Base-by-base conservation (phyloP, 176 grass and related monocot genomes). In the Zizania latifolia region DNA sequence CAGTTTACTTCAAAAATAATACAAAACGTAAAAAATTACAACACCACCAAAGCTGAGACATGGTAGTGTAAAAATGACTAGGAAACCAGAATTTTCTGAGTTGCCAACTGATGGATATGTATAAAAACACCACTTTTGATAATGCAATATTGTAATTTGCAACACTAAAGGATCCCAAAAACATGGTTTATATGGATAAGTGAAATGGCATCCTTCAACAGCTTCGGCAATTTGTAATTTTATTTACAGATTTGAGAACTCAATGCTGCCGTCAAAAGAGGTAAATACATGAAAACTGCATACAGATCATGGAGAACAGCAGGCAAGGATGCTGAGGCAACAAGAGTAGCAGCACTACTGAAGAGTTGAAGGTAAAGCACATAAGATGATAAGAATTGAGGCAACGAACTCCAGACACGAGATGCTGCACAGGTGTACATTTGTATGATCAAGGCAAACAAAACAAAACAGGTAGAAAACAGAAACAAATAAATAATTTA, bases 401-500 rank as follows among this genome's bases (percentile, higher is more conserved):
- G 40, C 48, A n/a, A n/a, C n/a, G n/a, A n/a, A n/a, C n/a, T n/a
- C n/a, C n/a, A n/a, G n/a, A n/a, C n/a, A n/a, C 48, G 19, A 53
- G 48, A 22, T 53, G n/a, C 48, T 53, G 48, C 48, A 53, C 19
- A 51, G 46, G 19, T 21, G 19, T 53, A 22, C n/a, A 46, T 46
- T 1, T 53, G 11, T 41, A 40, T 66, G 35, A 33, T 58, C 7
- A 69, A 45, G 57, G 39, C n/a, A 12, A 33, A 69, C 10, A 6
- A n/a, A 41, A 29, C 36, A 19, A 1, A 13, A 58, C 64, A 41
- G 9, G 23, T 22, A 14, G 28, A 44, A 40, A 19, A 67, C 26
- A 58, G 23, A 57, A 59, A 59, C 29, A 72, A 83, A 44, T 0
- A 51, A 81, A 77, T 5, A 77, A 82, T 58, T 31, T 29, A 11